Evolutionary conservation across 1,284 basidiomycete species (phyloP).

Genomic region (Apiotrichum gamsii): DNA sequence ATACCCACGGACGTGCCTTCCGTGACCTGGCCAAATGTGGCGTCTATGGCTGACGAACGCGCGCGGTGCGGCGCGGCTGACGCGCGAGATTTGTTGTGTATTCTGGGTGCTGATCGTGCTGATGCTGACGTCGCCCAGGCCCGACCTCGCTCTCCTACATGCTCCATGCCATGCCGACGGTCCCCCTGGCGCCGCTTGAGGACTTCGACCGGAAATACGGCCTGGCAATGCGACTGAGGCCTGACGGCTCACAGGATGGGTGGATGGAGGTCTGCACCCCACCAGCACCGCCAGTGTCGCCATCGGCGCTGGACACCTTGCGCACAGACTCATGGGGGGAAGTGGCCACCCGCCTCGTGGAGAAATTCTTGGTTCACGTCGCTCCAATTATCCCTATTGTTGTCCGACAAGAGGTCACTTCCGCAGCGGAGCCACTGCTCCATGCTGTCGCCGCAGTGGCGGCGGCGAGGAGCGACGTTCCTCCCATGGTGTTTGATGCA

Average conservation of each 20-base stretch:
- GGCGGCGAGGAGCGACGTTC: constrained; percentile 20
- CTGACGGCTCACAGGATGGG: constrained; percentile 16
- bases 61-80: too few relatives aligned
- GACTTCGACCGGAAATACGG: constrained; percentile 15
- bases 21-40: too few relatives aligned
- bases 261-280: constrained; percentile 15
- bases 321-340: constrained; percentile 22
- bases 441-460: constrained; percentile 28
- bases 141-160: constrained; percentile 25
- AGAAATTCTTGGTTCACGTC: constrained; percentile 19
- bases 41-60: too few relatives aligned
- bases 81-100: too few relatives aligned
- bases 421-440: constrained; percentile 11
- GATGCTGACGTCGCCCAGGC: too few relatives aligned
- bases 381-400: constrained; percentile 23
- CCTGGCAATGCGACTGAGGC: constrained; percentile 12
- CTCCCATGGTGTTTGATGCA: constrained; percentile 25
- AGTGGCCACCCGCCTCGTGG: constrained; percentile 22
- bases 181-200: constrained; percentile 19
- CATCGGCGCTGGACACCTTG: constrained; percentile 12
- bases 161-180: constrained; percentile 26
- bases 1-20: too few relatives aligned
- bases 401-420: constrained; percentile 14
- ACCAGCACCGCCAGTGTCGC: not conserved
- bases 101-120: too few relatives aligned